Evolutionary conservation across 78 protist species (phyloP).

Genomic region (Tieghemostelium lacteum): DNA sequence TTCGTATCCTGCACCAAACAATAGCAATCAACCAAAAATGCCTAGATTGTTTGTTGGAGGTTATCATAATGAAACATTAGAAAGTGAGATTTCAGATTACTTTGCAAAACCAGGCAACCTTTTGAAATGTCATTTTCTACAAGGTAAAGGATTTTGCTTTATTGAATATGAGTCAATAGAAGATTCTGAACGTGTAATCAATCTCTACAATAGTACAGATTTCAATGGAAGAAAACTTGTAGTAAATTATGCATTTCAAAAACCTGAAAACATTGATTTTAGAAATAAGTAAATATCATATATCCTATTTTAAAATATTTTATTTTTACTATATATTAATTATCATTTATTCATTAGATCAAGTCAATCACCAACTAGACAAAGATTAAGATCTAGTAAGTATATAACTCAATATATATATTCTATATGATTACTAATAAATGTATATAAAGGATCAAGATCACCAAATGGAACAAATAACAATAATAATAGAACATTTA

Average conservation of each 20-base stretch:
- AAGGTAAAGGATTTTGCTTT: slow-evolving; percentile 44
- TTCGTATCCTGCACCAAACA: neutral
- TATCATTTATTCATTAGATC: neutral
- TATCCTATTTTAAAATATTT: neutral
- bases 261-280: neutral
- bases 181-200: slow-evolving; percentile 51
- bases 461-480: neutral
- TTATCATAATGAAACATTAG: too few species aligned
- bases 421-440: too few species aligned
- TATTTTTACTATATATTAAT: too few species aligned
- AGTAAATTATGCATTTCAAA: slow-evolving; percentile 39
- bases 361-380: neutral
- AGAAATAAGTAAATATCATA: neutral
- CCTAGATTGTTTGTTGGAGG: neutral
- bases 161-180: slow-evolving; percentile 25
- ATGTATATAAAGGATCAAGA: neutral
- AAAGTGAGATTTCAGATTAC: neutral
- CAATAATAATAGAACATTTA: too few species aligned
- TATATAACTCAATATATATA: too few species aligned
- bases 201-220: slow-evolving; percentile 8
- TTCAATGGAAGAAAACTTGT: neutral
- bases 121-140: slow-evolving; percentile 12
- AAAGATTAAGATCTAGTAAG: neutral
- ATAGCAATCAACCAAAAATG: neutral
- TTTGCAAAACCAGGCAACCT: slow-evolving; percentile 27